These are phyloP conservation scores for Pyrenophora tritici-repentis DNA, from an alignment of 2,329 filamentous ascomycete species.

Conservation along the genomic window DNA sequence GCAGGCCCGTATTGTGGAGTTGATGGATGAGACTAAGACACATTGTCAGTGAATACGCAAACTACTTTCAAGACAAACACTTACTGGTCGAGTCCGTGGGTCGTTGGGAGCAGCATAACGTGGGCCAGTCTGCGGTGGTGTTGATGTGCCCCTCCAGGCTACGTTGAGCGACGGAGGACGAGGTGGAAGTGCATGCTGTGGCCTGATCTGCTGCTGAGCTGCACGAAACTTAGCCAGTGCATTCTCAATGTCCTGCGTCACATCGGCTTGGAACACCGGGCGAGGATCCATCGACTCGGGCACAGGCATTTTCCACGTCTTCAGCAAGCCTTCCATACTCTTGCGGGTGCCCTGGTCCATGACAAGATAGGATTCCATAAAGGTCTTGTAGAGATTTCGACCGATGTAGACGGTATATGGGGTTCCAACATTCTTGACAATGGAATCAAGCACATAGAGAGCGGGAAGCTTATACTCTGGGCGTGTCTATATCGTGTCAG, in stretches of 20 bases:
- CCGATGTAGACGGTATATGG: slow-evolving; percentile 96
- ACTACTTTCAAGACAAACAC: not conserved
- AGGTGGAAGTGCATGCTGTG: slow-evolving; percentile 49
- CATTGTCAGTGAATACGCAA: slow-evolving; percentile 8
- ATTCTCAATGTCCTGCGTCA: slow-evolving; percentile 90
- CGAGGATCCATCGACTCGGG: slow-evolving; percentile 91
- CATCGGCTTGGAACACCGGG: slow-evolving; percentile 86
- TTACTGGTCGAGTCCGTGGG: slow-evolving; percentile 46
- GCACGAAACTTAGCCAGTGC: slow-evolving; percentile 83
- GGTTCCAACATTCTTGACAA: slow-evolving; percentile 97
- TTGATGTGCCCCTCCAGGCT: slow-evolving; percentile 73
- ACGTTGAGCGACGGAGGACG: slow-evolving; percentile 52
- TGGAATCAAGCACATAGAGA: slow-evolving; percentile 96
- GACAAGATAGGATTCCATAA: slow-evolving; percentile 93
- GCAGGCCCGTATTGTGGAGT: slow-evolving; percentile 36
- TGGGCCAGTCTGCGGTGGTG: slow-evolving; percentile 62
- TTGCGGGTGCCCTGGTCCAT: slow-evolving; percentile 81
- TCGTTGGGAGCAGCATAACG: slow-evolving; percentile 42
- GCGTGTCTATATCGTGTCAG: slow-evolving; percentile 68
- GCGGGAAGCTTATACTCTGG: slow-evolving; percentile 90
- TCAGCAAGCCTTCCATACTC: slow-evolving; percentile 96
- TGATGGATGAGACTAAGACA: slow-evolving; percentile 23
- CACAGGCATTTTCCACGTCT: slow-evolving; percentile 97
- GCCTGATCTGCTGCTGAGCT: slow-evolving; percentile 59
- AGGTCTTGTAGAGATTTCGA: slow-evolving; percentile 87